These are phyloP conservation scores for Mortierella sp. DNA, from an alignment of 371 early-diverging fungal genomes.

Conservation along the genomic window DNA sequence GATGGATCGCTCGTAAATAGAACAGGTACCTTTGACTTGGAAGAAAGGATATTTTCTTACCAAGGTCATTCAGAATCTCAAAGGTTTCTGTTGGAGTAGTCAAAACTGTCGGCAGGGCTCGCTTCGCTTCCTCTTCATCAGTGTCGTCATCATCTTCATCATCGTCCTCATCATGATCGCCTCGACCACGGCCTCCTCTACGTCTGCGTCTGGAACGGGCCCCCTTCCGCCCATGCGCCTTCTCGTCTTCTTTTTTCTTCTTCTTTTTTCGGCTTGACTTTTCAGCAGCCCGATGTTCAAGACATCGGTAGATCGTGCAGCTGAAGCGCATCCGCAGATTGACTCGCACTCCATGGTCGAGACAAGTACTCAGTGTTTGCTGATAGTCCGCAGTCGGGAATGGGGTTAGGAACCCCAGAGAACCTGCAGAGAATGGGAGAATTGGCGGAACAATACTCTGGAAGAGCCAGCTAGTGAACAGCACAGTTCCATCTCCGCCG, in stretches of 20 bases:
- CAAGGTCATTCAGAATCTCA: conserved; percentile 79
- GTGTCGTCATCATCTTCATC: conserved; percentile 35
- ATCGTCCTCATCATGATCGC: neutral
- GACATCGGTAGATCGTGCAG: conserved; percentile 81
- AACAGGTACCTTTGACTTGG: no score
- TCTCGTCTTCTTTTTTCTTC: conserved; percentile 6
- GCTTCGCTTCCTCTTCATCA: conserved; percentile 9
- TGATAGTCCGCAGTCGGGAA: conserved; percentile 80
- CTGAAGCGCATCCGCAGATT: conserved; percentile 90
- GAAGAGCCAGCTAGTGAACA: conserved; percentile 90
- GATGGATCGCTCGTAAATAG: no score
- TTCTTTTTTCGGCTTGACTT: conserved; percentile 34
- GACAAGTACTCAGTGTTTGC: conserved; percentile 64
- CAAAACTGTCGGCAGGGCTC: conserved; percentile 33
- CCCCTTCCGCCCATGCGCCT: conserved; percentile 34
- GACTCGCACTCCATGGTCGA: conserved; percentile 81
- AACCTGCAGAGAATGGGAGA: conserved; percentile 89
- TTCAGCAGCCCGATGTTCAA: conserved; percentile 49
- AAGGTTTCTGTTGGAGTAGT: conserved; percentile 56
- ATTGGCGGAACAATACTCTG: conserved; percentile 89
- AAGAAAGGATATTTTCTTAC: conserved; percentile 3
- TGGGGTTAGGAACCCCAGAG: conserved; percentile 91
- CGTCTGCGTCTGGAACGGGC: conserved; percentile 16
- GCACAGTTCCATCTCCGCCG: conserved; percentile 91
- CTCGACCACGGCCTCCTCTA: neutral